Base-by-base conservation (phyloP, 495 filamentous ascomycete species). In the Hyphodiscus hymeniophilus region DNA sequence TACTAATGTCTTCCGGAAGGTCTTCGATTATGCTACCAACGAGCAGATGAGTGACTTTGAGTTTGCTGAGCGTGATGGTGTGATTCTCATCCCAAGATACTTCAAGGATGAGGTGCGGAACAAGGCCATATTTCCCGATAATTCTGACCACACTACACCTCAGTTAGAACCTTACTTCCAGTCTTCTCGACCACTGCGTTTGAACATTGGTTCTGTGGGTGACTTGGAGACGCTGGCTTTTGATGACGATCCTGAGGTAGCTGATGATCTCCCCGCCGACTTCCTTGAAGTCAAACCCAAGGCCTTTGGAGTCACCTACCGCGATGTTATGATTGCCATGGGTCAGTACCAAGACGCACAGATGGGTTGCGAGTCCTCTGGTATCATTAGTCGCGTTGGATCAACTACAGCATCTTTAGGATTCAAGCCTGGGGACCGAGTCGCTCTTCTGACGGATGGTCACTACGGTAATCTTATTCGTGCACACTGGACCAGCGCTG, bases 331-430 rank as follows among this genome's bases (percentile, higher is more conserved):
- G 32, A 70, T 72, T 2, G 71, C 74, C 1, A 66, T 79, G 60
- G 77, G 78, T 0, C 64, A 67, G 40, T 38, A 73, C 3, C 61
- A 69, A 31, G 52, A 54, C 15, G 47, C 57, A 15, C 60, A 64
- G 38, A 59, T 76, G 7, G 74, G 75, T 4, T 57, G 69, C 34
- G 77, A 79, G 49, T 73, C 71, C 39, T 67, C 70, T 16, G 80
- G 79, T 35, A 43, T 76, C 7, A 63, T 82, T 7, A 69, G 61
- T 3, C 60, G 64, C 0, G 58, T 80, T 4, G 78, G 78, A 7
- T 54, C 62, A 38, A 62, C 64, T n/a, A 69, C 75, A 6, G 59
- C 52, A 53, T 62, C 51, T 12, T 51, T 17, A 22, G 44, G 28
- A 20, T 48, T 77, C 45, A 48, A 64, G 21, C 54, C 69, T n/a